A percentile compares a stretch with the other conserved stretches of the same genome.
phyloP scores from a whole-genome alignment of 2,329 filamentous ascomycete genomes.

The Pseudocercospora ulei region DNA sequence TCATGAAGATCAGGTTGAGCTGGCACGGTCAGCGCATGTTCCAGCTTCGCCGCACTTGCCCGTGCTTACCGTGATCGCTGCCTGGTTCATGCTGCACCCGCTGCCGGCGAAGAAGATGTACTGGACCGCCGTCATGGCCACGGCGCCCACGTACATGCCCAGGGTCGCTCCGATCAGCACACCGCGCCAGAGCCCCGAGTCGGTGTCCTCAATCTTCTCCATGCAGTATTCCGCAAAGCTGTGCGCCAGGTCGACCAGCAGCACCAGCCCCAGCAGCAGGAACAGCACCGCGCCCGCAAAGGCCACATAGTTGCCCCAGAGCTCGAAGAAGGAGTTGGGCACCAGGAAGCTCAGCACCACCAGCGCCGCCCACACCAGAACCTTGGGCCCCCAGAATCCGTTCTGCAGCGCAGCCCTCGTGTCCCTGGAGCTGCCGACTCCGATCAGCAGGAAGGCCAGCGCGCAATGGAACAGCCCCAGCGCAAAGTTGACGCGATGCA shows the following conservation, averaged over 20 bases:
- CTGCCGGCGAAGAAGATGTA: slow-evolving; percentile 85
- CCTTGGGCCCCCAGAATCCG: slow-evolving; percentile 97
- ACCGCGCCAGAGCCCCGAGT: slow-evolving; percentile 74
- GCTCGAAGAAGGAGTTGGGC: slow-evolving; percentile 84
- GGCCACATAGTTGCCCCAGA: slow-evolving; percentile 91
- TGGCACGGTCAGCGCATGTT: slow-evolving; percentile 19
- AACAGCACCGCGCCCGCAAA: slow-evolving; percentile 85
- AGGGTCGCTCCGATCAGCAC: slow-evolving; percentile 86
- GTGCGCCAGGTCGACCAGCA: slow-evolving; percentile 89
- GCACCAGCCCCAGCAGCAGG: slow-evolving; percentile 79
- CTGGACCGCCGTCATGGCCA: slow-evolving; percentile 92
- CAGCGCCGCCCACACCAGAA: slow-evolving; percentile 76
- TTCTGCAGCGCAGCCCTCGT: slow-evolving; percentile 84
- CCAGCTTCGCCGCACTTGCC: not conserved
- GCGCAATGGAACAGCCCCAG: slow-evolving; percentile 88
- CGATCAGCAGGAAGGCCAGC: slow-evolving; percentile 72
- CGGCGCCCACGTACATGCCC: slow-evolving; percentile 81
- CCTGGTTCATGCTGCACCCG: slow-evolving; percentile 90
- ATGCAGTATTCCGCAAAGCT: slow-evolving; percentile 96
- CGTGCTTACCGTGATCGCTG: slow-evolving; percentile 63
- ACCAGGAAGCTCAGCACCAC: slow-evolving; percentile 92
- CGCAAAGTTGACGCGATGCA: slow-evolving; percentile 95
- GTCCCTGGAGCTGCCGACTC: slow-evolving; percentile 77
- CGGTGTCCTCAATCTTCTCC: slow-evolving; percentile 79
- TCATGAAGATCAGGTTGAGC: slow-evolving; percentile 76